Conservation (phyloP, 1,284 basidiomycete species). For the Ceratobasidium theobromae region DNA sequence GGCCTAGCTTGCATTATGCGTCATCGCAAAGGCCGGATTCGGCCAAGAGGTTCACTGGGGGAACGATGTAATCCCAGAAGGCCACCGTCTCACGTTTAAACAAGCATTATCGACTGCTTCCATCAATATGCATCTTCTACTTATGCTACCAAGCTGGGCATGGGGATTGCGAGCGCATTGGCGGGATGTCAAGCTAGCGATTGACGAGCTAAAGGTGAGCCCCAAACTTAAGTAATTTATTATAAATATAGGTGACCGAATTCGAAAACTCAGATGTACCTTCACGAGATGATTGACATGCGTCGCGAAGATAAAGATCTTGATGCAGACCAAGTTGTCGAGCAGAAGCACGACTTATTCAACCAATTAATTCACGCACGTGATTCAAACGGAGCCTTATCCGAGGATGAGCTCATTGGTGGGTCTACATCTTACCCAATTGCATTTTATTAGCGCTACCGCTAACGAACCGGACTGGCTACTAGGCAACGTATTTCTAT, state of each 20-base stretch:
- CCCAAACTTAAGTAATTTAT: background rate
- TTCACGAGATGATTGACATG: constrained; percentile 57
- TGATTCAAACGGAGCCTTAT: constrained; percentile 46
- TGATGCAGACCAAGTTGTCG: constrained; percentile 39
- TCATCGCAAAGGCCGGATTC: constrained; percentile 34
- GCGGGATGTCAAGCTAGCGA: constrained; percentile 47
- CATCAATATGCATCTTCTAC: constrained; percentile 48
- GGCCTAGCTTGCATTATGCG: constrained; percentile 27
- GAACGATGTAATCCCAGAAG: constrained; percentile 46
- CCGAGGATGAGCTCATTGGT: constrained; percentile 56
- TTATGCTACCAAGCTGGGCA: constrained; percentile 52
- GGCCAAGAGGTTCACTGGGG: constrained; percentile 34
- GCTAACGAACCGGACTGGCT: too few species aligned
- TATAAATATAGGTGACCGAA: too few species aligned
- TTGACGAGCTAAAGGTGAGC: constrained; percentile 53
- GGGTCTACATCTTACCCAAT: constrained; percentile 33
- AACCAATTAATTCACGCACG: constrained; percentile 57
- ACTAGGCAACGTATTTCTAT: constrained; percentile 50
- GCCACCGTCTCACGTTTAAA: constrained; percentile 59
- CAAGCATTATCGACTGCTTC: constrained; percentile 55
- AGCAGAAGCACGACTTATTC: constrained; percentile 56
- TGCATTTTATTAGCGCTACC: too few species aligned
- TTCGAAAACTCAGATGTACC: constrained; percentile 47
- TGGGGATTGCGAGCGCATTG: constrained; percentile 42
- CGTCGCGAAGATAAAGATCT: constrained; percentile 45